Conservation (phyloP, 1,284 basidiomycete genomes). For the Phellinidium pouzarii region DNA sequence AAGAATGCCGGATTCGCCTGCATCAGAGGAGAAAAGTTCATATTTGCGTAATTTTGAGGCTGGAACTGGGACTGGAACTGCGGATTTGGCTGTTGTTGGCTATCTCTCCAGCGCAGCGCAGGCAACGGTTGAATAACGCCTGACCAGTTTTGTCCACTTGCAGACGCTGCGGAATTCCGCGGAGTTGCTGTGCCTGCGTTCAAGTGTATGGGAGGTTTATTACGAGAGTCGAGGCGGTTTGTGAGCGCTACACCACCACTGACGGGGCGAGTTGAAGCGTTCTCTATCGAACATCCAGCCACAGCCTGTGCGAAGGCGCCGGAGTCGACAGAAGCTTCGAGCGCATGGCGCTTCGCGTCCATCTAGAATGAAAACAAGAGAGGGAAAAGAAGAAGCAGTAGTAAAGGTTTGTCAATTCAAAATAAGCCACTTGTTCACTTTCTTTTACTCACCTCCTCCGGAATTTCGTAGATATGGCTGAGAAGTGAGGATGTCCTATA, state of each 20-base stretch:
- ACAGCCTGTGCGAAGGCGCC: conserved; percentile 6
- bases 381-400: not conserved
- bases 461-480: conserved; percentile 5
- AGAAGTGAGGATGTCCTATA: not conserved
- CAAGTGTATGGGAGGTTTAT: not conserved
- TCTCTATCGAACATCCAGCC: not conserved
- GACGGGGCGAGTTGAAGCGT: not conserved
- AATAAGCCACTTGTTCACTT: not conserved
- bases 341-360: not conserved
- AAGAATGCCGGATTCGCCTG: not conserved
- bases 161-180: not conserved
- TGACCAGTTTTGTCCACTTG: not conserved
- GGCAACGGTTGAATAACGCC: conserved; percentile 6
- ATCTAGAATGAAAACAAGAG: not conserved
- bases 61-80: conserved; percentile 4
- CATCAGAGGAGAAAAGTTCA: not conserved
- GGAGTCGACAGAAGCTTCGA: conserved; percentile 7
- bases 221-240: not conserved
- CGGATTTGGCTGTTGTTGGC: not conserved
- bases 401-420: not conserved
- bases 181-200: not conserved
- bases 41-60: not conserved
- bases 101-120: not conserved
- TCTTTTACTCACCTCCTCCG: conserved; percentile 11
- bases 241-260: conserved; percentile 9